Evolutionary conservation across 176 grass and related monocot species (phyloP).

Genomic region (Oryza nivara): DNA sequence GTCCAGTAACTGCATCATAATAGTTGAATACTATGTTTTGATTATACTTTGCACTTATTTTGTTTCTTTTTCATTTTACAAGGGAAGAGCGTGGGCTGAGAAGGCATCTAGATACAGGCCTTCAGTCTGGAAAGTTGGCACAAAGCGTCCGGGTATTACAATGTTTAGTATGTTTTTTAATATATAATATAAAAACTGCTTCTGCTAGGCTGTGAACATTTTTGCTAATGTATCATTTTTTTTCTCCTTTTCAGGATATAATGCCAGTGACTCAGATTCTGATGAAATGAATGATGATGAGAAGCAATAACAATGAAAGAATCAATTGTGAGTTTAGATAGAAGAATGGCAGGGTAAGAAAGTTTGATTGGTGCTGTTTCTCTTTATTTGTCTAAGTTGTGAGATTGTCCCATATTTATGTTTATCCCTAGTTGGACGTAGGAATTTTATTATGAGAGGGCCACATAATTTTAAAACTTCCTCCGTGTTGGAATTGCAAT

Average conservation of each 20-base stretch:
- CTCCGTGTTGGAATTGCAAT: background rate
- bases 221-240: slow-evolving; percentile 16
- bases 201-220: background rate
- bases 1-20: background rate
- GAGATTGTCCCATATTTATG: background rate
- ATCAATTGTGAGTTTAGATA: slow-evolving; percentile 30
- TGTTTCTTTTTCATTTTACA: slow-evolving; percentile 5
- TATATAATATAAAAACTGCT: background rate
- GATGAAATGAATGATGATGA: slow-evolving; percentile 40
- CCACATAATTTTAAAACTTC: background rate
- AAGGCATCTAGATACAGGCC: slow-evolving; percentile 52
- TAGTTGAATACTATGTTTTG: background rate
- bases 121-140: slow-evolving; percentile 54
- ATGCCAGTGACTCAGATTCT: slow-evolving; percentile 62
- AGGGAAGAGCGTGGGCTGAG: slow-evolving; percentile 56
- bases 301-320: slow-evolving; percentile 34
- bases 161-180: background rate
- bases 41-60: slow-evolving; percentile 14
- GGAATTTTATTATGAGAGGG: background rate
- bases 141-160: slow-evolving; percentile 56
- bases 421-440: background rate
- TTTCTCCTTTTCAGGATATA: slow-evolving; percentile 47
- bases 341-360: slow-evolving; percentile 46
- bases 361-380: background rate
- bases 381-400: background rate